Evolutionary conservation across 345 rosid species (phyloP).

Genomic region (Lepidium sativum): DNA sequence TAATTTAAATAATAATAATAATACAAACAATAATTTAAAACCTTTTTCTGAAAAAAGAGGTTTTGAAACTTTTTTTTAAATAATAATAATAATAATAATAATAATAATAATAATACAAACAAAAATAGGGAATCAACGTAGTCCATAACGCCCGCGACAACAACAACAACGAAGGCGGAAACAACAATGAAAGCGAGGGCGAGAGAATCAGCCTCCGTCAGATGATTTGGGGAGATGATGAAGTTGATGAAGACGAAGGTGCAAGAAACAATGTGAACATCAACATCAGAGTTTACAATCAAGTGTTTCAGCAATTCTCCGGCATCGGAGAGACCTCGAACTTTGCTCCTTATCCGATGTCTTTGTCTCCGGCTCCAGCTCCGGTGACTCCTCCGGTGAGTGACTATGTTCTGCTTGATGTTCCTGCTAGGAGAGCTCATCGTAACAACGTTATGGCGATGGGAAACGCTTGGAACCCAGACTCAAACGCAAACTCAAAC

Average conservation of each 20-base stretch:
- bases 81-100: too few species aligned
- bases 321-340: constrained; percentile 13
- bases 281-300: constrained; percentile 9
- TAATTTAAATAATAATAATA: background rate
- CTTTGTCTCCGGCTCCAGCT: background rate
- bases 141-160: background rate
- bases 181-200: background rate
- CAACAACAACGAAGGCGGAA: background rate
- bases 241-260: background rate
- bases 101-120: too few species aligned
- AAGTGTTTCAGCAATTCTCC: background rate
- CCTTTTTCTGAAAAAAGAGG: too few species aligned
- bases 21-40: too few species aligned
- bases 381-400: background rate
- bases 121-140: constrained; percentile 3
- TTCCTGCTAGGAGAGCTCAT: constrained; percentile 9
- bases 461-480: background rate
- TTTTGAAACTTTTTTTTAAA: too few species aligned
- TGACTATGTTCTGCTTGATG: constrained; percentile 17
- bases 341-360: constrained; percentile 1
- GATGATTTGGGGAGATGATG: background rate
- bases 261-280: constrained; percentile 1
- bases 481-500: too few species aligned
- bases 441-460: background rate
- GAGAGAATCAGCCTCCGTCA: background rate